Evolutionary conservation across 2,329 filamentous ascomycete species (phyloP).

Genomic region (Ophiostoma populinum): DNA sequence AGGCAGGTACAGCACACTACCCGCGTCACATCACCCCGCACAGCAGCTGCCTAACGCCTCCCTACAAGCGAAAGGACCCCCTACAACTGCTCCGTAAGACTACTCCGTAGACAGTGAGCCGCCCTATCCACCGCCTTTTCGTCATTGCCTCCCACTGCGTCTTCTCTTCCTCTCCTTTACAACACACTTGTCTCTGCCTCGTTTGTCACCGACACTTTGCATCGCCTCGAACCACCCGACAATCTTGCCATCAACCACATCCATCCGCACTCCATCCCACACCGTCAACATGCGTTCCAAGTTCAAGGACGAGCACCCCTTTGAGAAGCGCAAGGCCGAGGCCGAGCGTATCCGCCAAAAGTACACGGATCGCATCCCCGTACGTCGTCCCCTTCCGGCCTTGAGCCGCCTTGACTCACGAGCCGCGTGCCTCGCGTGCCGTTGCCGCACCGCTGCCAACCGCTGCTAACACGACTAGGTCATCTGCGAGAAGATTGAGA

Average conservation of each 20-base stretch:
- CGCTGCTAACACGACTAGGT: constrained; percentile 41
- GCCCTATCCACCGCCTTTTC: constrained; percentile 3
- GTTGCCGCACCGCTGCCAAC: too few species aligned
- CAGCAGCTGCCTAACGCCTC: constrained; percentile 3
- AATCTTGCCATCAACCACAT: neutral
- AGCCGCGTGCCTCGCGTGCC: too few species aligned
- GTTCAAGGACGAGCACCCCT: constrained; percentile 99
- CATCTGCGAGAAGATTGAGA: constrained; percentile 99
- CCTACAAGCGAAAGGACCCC: neutral
- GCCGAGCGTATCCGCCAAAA: constrained; percentile 98
- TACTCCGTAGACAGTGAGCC: neutral
- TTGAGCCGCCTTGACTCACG: neutral
- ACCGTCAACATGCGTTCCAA: constrained; percentile 78
- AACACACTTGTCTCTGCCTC: neutral
- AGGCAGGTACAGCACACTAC: too few species aligned
- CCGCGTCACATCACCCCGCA: constrained; percentile 3
- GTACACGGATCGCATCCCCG: constrained; percentile 94
- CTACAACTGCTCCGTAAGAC: neutral
- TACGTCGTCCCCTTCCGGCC: constrained; percentile 35
- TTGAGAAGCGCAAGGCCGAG: constrained; percentile 99
- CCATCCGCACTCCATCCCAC: constrained; percentile 7
- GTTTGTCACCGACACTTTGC: too few species aligned
- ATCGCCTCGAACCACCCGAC: neutral
- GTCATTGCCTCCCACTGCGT: neutral
- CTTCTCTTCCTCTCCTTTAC: neutral